Percentiles rank a stretch among this genome's conserved stretches.
Evolutionary conservation across 2,329 filamentous ascomycete species (phyloP).

Genomic region (Parastagonospora nodorum): DNA sequence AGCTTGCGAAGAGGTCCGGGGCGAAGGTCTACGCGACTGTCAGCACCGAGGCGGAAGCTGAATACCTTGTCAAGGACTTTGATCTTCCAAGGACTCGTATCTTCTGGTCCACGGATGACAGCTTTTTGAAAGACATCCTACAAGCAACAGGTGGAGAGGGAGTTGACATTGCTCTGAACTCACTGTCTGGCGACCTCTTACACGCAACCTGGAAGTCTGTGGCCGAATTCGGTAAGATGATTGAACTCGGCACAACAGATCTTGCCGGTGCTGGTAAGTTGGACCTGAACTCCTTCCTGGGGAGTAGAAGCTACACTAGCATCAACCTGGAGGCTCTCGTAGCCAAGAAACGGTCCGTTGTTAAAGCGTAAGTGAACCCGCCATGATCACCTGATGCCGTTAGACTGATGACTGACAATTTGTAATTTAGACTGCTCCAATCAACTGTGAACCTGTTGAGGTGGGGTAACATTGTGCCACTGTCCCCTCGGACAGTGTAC

Average conservation of each 20-base stretch:
- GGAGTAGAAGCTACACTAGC: not conserved
- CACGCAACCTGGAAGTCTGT: slow-evolving; percentile 48
- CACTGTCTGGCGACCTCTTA: slow-evolving; percentile 28
- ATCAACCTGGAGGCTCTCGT: too few species aligned
- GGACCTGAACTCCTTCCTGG: slow-evolving; percentile 6
- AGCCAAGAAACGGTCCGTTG: too few species aligned
- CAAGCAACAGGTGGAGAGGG: slow-evolving; percentile 23
- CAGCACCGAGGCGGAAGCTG: slow-evolving; percentile 18
- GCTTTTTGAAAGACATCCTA: slow-evolving; percentile 5
- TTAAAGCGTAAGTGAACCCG: too few species aligned
- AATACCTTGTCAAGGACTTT: slow-evolving; percentile 18
- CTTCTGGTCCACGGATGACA: slow-evolving; percentile 30
- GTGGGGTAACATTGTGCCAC: too few species aligned
- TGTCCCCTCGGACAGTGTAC: too few species aligned
- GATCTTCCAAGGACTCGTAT: slow-evolving; percentile 36
- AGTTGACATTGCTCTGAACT: slow-evolving; percentile 43
- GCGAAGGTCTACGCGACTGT: slow-evolving; percentile 35
- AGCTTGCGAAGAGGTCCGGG: slow-evolving; percentile 13
- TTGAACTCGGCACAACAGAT: slow-evolving; percentile 29
- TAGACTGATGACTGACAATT: too few species aligned
- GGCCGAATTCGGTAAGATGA: slow-evolving; percentile 32
- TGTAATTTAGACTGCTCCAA: too few species aligned
- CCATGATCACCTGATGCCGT: too few species aligned
- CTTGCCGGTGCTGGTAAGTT: slow-evolving; percentile 5
- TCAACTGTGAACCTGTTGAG: too few species aligned